Evolutionary conservation across 768 basidiomycete genomes (phyloP).

Genomic region (Suillus luteus): DNA sequence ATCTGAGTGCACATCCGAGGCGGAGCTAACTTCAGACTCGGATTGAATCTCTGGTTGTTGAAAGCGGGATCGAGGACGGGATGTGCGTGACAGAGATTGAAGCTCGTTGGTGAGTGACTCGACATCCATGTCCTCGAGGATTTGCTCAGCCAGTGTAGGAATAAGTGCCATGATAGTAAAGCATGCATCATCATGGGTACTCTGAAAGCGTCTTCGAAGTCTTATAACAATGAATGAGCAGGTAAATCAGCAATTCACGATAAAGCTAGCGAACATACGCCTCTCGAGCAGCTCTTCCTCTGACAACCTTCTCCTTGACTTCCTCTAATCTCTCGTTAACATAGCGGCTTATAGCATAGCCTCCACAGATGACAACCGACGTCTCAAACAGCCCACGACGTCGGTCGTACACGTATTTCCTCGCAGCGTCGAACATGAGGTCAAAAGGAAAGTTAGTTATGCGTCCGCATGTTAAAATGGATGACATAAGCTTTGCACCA

Average conservation of each 20-base stretch:
- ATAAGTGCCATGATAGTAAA: conserved; percentile 75
- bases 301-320: conserved; percentile 59
- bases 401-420: conserved; percentile 51
- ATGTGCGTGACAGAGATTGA: conserved; percentile 45
- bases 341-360: conserved; percentile 66
- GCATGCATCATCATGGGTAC: conserved; percentile 75
- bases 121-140: conserved; percentile 76
- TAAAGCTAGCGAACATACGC: conserved; percentile 49
- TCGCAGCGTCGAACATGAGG: conserved; percentile 46
- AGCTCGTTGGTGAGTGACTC: conserved; percentile 65
- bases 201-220: conserved; percentile 68
- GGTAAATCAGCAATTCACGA: conserved; percentile 7
- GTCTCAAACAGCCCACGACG: conserved; percentile 49
- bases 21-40: conserved; percentile 39
- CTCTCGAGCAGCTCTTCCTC: conserved; percentile 65
- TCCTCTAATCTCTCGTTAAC: conserved; percentile 64
- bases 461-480: neutral
- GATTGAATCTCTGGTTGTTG: conserved; percentile 30
- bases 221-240: conserved; percentile 38
- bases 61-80: conserved; percentile 20
- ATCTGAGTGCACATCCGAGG: conserved; percentile 46
- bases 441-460: neutral
- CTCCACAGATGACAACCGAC: conserved; percentile 55
- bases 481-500: neutral
- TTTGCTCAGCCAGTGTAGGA: conserved; percentile 63